Evolutionary conservation across 2,329 filamentous ascomycete species (phyloP), one percentile per base, ranked within the genome.

Genomic region (Gnomoniopsis sp.): DNA sequence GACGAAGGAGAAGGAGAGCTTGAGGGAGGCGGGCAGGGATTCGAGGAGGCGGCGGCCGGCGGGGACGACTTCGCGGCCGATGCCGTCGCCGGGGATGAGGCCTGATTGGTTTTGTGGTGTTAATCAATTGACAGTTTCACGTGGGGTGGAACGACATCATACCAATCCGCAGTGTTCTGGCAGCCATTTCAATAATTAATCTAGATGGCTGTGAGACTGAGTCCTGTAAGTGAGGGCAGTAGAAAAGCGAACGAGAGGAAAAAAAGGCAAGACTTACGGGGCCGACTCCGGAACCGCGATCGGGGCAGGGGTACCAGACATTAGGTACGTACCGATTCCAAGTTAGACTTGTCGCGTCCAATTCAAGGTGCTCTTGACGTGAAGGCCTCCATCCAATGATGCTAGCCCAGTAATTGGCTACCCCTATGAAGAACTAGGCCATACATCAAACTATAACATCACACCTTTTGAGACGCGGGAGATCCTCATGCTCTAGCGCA

Each of bases 61-160:
- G 65, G 95, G 95, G 75, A 99, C 98, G 74, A 99, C 95, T 79
- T 99, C 95, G 73, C 91, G 91, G 77, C 95, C 95, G 77, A 99
- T 99, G 76, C 95, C 95, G 78, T 99, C 95, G 71, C 95, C 95
- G 69, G 95, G 90, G 73, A 99, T 98, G 69, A 98, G 90, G 74
- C 93, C 93, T 96, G 26, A 17, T 50, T 53, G 54, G 47, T 49
- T 6, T 10, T 33, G 47, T 12, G 6, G 15, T 41, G 50, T 58
- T 19, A 34, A n/a, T 47, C 46, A 23, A 58, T 23, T 44, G 36
- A 19, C 43, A 43, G 23, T 46, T 41, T 43, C n/a, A 30, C n/a
- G 10, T 14, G 3, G 33, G 7, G 30, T n/a, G 14, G n/a, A 12
- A 33, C 34, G 19, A 52, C 26, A 47, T 26, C 46, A 52, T 72